These are phyloP conservation scores for Colletotrichum sp. DNA, from an alignment of 2,329 filamentous ascomycete genomes.

Conservation along the genomic window DNA sequence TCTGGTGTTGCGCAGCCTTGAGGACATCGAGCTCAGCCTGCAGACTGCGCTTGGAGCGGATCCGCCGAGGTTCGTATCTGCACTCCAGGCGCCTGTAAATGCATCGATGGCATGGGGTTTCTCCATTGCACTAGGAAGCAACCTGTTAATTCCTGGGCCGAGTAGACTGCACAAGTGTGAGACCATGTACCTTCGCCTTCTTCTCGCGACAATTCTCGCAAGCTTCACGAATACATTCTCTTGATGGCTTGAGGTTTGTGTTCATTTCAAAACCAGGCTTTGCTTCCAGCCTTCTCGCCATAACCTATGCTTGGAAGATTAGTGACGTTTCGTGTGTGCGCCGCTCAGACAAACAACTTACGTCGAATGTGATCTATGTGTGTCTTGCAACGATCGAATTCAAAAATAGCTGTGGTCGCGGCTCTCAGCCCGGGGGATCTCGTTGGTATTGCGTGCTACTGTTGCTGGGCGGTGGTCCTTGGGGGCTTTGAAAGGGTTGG, in stretches of 20 bases:
- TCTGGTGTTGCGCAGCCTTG: background rate
- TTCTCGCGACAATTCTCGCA: background rate
- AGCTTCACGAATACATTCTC: background rate
- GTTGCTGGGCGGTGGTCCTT: too few relatives aligned
- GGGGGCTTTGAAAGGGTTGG: too few relatives aligned
- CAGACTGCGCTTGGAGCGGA: background rate
- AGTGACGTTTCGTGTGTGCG: too few relatives aligned
- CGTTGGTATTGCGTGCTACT: too few relatives aligned
- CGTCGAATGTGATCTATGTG: too few relatives aligned
- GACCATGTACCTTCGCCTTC: background rate
- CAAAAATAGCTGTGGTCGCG: too few relatives aligned
- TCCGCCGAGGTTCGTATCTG: background rate
- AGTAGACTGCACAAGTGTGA: too few relatives aligned
- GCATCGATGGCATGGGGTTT: background rate
- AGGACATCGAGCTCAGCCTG: background rate
- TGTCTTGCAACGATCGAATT: too few relatives aligned
- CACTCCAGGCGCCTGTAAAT: background rate
- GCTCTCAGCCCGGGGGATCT: too few relatives aligned
- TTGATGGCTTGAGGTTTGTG: background rate
- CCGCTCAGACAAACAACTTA: too few relatives aligned
- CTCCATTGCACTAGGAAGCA: background rate
- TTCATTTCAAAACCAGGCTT: background rate
- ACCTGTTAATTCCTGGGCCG: background rate
- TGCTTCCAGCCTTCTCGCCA: too few relatives aligned
- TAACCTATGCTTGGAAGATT: too few relatives aligned